Conservation (phyloP, 306 rosid species). For the Biancaea sappan region DNA sequence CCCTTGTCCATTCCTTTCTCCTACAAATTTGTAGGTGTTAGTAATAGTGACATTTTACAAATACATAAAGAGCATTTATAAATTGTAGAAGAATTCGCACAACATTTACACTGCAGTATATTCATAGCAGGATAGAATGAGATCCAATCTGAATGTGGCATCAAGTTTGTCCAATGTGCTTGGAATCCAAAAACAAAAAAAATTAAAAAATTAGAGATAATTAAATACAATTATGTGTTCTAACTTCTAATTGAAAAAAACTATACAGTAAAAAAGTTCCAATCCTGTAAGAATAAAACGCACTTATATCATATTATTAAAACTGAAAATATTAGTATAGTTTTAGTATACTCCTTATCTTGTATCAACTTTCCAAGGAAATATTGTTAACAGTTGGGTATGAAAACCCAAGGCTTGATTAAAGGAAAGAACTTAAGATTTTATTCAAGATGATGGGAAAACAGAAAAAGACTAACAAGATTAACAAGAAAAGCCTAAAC, state of each 20-base stretch:
- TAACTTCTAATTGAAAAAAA: neutral
- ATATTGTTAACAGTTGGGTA: neutral
- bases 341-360: neutral
- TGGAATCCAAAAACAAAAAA: neutral
- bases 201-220: neutral
- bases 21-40: constrained; percentile 24
- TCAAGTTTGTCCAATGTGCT: neutral
- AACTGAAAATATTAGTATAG: neutral
- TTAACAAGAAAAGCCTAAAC: too few relatives aligned
- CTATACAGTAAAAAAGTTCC: neutral
- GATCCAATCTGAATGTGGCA: neutral
- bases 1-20: constrained; percentile 61
- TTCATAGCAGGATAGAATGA: neutral
- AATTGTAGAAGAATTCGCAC: neutral
- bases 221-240: neutral
- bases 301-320: neutral
- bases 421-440: too few relatives aligned
- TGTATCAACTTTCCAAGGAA: neutral
- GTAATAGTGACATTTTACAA: neutral
- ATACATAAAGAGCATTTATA: neutral
- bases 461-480: too few relatives aligned
- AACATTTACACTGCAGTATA: neutral
- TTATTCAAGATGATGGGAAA: too few relatives aligned
- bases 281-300: neutral
- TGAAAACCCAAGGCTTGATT: too few relatives aligned